Evolutionary conservation across 768 basidiomycete genomes (phyloP), one percentile per base, ranked within the genome.

Genomic region (Pisolithus marmoratus): DNA sequence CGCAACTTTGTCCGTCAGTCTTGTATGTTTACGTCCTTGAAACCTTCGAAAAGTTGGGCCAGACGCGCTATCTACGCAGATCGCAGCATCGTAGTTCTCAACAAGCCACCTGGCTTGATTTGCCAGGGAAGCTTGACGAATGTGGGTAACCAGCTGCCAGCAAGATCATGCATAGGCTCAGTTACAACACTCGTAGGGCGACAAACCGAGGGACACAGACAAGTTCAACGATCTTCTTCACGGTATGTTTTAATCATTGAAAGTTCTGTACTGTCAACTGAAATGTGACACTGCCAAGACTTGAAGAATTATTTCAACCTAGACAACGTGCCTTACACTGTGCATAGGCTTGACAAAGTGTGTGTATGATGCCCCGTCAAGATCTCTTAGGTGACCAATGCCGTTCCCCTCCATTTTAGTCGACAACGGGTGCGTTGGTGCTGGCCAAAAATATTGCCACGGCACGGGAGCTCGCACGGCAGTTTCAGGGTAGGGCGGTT

Each of bases 321-420:
- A 45, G 57, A 61, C 15, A 56, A 50, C 23, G 53, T 64, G n/a
- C 82, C 78, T 7, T 70, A 70, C 49, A 69, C 78, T 6, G 76
- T 86, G 20, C 85, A 87, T 60, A 77, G 85, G 14, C 73, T 87
- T 5, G 85, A 87, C 69, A 84, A 83, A 72, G 85, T 81, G 23
- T 15, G 63, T 15, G 38, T 49, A 11, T 23, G 42, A 7, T 22
- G 50, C 47, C 31, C 23, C 17, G 26, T 22, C 5, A 37, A 38
- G 5, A 40, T n/a, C 3, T 11, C n/a, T 20, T n/a, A 37, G 3
- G 8, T 37, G 36, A 29, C 20, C 24, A 12, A 38, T 49, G 15
- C 60, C 29, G 42, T 26, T 27, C 4, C 17, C 5, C 38, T 49
- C 12, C 8, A 41, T 37, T 9, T 5, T 45, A 87, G 85, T 64